Conservation (phyloP, 768 basidiomycete genomes). For the Mycena pura region DNA sequence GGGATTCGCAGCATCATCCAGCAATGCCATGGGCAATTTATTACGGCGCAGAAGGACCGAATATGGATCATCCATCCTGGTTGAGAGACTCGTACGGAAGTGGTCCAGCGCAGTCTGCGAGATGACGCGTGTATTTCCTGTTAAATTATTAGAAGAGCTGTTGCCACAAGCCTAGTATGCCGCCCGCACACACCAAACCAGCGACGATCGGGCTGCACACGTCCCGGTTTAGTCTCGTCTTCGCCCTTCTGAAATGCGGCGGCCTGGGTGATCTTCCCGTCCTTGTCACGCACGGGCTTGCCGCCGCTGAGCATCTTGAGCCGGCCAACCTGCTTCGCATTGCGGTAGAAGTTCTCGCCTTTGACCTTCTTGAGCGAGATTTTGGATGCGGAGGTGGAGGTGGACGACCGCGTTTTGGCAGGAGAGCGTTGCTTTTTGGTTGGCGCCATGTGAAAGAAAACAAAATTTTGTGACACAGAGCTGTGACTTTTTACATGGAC, state of each 20-base stretch:
- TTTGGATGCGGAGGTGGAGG: constrained; percentile 53
- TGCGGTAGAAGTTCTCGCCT: constrained; percentile 98
- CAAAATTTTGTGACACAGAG: constrained; percentile 6
- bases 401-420: constrained; percentile 50
- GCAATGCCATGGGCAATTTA: constrained; percentile 95
- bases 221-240: constrained; percentile 85
- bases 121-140: constrained; percentile 98
- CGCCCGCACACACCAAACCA: constrained; percentile 87
- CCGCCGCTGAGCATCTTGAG: constrained; percentile 95
- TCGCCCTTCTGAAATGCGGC: constrained; percentile 98
- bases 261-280: constrained; percentile 91
- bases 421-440: constrained; percentile 43
- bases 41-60: constrained; percentile 93
- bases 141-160: background rate
- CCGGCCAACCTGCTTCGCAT: constrained; percentile 85
- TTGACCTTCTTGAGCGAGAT: constrained; percentile 73
- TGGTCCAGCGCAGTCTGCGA: constrained; percentile 96
- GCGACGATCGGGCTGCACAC: constrained; percentile 92
- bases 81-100: constrained; percentile 87
- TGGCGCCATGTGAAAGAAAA: constrained; percentile 44
- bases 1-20: constrained; percentile 89
- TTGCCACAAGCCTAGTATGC: background rate
- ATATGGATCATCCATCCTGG: constrained; percentile 92
- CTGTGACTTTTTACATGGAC: too few species aligned
- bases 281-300: constrained; percentile 87